Base-by-base conservation (phyloP, 2,329 filamentous ascomycete genomes). In the Cordyceps cicadae region DNA sequence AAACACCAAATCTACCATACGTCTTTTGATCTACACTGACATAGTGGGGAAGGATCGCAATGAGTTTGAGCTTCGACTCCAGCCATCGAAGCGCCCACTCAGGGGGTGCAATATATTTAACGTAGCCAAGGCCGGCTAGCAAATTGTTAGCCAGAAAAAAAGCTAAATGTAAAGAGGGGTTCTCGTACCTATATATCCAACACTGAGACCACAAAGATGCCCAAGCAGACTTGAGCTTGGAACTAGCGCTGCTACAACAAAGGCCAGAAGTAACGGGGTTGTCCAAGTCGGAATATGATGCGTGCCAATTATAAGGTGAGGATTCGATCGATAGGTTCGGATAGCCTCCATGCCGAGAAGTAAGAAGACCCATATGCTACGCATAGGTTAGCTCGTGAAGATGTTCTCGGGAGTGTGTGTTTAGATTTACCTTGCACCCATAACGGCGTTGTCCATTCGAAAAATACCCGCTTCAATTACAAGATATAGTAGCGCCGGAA, bases 1-100 rank as follows among this genome's bases (percentile, higher is more conserved):
- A 77, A 15, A 97, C 89, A 2, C 93, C 93, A 68, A 96, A 97
- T 58, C 93, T 83, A 8, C 93, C 93, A 69, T 93, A 96, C 6
- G 90, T 96, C 80, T 96, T 97, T 74, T 96, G 92, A 70, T 97
- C 93, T 17, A 97, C 87, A 61, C 90, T 95, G 53, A 97, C 88
- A 69, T 96, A 97, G 74, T 96, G 90, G 50, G 93, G 93, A 29
- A 97, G 76, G 62, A 91, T 82, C 21, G 86, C 89, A 24, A 96
- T 79, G 11, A 97, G 80, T 69, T 96, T 94, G 62, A 97, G 77
- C 71, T 93, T 95, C 19, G 84, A 85, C 75, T 99, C 94, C 60
- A 97, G 81, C 86, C 89, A 97, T 65, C 92, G 83, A 60, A 97
- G 79, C 32, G 88, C 83, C 82, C 88, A 89, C 75, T 97, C 94